A percentile compares a stretch with the other conserved stretches of the same genome.
Evolutionary conservation across 352 stramenopile species (phyloP).

Genomic region (Phytophthora quininea): DNA sequence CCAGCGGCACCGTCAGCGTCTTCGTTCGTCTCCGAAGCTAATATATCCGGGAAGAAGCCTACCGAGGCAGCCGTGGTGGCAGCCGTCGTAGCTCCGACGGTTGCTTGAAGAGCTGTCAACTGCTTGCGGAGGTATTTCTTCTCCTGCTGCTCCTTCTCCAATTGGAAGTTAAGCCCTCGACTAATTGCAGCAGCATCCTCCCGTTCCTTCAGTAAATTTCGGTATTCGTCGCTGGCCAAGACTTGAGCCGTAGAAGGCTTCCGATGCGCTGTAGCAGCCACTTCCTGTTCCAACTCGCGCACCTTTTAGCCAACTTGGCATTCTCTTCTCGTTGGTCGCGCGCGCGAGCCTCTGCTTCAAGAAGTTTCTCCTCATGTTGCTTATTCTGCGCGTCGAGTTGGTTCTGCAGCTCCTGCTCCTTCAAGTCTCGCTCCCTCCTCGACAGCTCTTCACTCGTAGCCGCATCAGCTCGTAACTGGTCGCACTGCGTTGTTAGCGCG

Average conservation of each 20-base stretch:
- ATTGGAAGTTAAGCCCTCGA: conserved; percentile 68
- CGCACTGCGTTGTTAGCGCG: conserved; percentile 40
- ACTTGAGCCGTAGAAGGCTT: conserved; percentile 37
- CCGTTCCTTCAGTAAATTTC: conserved; percentile 55
- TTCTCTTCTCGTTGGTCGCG: conserved; percentile 31
- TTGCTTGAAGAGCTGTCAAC: conserved; percentile 44
- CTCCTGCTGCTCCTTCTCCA: conserved; percentile 79
- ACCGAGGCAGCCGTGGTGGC: conserved; percentile 33
- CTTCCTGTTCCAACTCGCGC: conserved; percentile 44
- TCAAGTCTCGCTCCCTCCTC: conserved; percentile 42
- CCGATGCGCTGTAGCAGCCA: conserved; percentile 21
- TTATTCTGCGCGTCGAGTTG: conserved; percentile 40
- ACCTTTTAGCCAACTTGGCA: conserved; percentile 46
- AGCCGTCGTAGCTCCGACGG: conserved; percentile 26
- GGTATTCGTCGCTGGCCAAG: conserved; percentile 57
- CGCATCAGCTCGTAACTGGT: conserved; percentile 40
- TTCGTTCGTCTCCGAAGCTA: conserved; percentile 11
- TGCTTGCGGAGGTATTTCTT: conserved; percentile 82
- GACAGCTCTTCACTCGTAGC: conserved; percentile 25
- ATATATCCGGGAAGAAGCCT: conserved; percentile 32
- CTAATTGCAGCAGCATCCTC: conserved; percentile 75
- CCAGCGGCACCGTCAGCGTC: conserved; percentile 40
- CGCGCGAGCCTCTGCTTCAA: conserved; percentile 20
- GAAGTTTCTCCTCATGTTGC: conserved; percentile 32
- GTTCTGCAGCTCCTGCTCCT: conserved; percentile 42